A percentile compares a stretch with the other conserved stretches of the same genome.
Conservation (phyloP, 108 stramenopile genomes). For the Nitzschia putrida region DNA sequence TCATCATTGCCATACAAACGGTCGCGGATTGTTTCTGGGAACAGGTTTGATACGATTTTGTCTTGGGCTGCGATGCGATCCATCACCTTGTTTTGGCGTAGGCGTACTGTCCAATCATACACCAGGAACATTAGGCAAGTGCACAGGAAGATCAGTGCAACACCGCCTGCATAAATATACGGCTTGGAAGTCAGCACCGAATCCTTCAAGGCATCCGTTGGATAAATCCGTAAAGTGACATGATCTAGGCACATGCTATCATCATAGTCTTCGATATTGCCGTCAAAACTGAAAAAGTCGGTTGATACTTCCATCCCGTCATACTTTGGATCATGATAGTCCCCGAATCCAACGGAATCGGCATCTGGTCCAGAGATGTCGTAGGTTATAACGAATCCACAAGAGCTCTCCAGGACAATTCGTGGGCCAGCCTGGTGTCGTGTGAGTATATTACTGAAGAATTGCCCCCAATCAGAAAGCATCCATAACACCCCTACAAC, state of each 20-base stretch:
- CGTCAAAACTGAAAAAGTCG: conserved; percentile 1
- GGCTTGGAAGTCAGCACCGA: background rate
- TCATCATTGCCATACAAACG: background rate
- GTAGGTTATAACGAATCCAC: background rate
- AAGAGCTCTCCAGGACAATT: too few relatives aligned
- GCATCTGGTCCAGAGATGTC: conserved; percentile 5
- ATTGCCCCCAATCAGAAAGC: too few relatives aligned
- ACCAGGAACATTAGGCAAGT: conserved; percentile 3
- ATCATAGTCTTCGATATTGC: background rate
- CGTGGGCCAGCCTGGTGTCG: too few relatives aligned
- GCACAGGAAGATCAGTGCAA: conserved; percentile 1
- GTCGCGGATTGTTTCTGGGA: conserved; percentile 13
- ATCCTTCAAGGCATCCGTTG: conserved; percentile 3
- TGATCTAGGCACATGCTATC: too few relatives aligned
- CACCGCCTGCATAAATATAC: background rate
- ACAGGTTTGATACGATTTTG: conserved; percentile 14
- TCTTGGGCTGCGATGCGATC: background rate
- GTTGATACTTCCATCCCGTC: background rate
- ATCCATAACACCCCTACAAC: background rate
- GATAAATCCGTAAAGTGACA: background rate
- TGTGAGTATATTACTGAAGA: too few relatives aligned
- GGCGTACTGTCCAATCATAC: conserved; percentile 8
- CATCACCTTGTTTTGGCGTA: conserved; percentile 16
- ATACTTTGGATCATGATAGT: conserved; percentile 13
- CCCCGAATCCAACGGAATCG: background rate